Evolutionary conservation across 345 rosid genomes (phyloP).

Genomic region (Clarkia xantiana): DNA sequence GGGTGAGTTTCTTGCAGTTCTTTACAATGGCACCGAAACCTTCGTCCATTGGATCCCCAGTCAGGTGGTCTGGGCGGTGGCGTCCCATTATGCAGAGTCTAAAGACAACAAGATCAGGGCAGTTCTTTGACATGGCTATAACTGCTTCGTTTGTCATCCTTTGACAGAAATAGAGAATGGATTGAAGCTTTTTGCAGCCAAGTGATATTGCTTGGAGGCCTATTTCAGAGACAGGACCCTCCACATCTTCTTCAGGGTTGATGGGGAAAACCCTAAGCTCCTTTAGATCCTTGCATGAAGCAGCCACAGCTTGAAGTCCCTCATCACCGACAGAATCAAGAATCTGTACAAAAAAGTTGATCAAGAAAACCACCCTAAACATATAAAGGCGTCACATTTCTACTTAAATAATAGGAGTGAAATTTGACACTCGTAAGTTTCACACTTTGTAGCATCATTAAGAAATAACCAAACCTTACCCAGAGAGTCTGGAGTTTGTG

Average conservation of each 20-base stretch:
- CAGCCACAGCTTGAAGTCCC: conserved; percentile 76
- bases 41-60: conserved; percentile 78
- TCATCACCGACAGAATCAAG: conserved; percentile 78
- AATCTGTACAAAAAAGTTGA: conserved; percentile 28
- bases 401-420: too few species aligned
- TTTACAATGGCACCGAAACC: conserved; percentile 86
- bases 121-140: conserved; percentile 65
- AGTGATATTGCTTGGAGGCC: conserved; percentile 77
- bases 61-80: conserved; percentile 50
- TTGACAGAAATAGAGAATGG: conserved; percentile 72
- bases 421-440: not conserved
- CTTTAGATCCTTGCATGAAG: conserved; percentile 54
- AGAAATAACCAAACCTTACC: conserved; percentile 30
- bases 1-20: conserved; percentile 73
- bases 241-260: conserved; percentile 48
- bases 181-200: conserved; percentile 66
- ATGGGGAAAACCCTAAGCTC: conserved; percentile 82
- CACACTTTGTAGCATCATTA: conserved; percentile 10
- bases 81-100: conserved; percentile 87
- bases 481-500: conserved; percentile 57
- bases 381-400: not conserved
- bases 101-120: conserved; percentile 63
- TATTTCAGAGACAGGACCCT: conserved; percentile 57
- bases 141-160: conserved; percentile 78
- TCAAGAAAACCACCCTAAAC: not conserved